Evolutionary conservation across 305 asterid species (phyloP), one percentile per base, ranked within the genome.

Genomic region (Fraxinus xanthoxyloides): DNA sequence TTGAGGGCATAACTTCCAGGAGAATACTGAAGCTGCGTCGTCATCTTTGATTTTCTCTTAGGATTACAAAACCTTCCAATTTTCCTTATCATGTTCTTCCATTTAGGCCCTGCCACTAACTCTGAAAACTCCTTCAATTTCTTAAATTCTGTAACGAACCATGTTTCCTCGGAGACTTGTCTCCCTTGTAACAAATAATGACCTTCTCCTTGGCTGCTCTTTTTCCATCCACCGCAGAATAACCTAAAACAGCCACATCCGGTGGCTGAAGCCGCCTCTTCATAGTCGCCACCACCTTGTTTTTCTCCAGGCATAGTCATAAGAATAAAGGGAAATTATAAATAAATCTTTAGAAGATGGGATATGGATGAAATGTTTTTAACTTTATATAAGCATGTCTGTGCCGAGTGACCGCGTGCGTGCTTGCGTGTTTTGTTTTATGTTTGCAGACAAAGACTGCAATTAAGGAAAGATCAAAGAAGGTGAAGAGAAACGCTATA

Each of bases 1-100:
- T 94, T 94, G 7, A 92, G 88, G 8, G 95, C 97, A 24, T 94
- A 94, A 79, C 95, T 90, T 48, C 86, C 86, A 19, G 97, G 94
- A 67, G 90, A 91, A 46, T 94, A 94, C 87, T 86, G 90, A 69
- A 83, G 82, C 83, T 88, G 90, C 54, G 82, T 32, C 83, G 32
- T 30, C 12, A 73, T 40, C 77, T 77, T 31, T 77, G n/a, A 21
- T 13, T 35, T 7, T 35, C 72, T 90, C 75, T 76, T 86, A 34
- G 83, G 85, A 31, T 85, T 86, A 72, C 82, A 86, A 36, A 90
- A 51, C 36, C 77, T 87, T 12, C 97, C 97, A 0, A 91, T 82
- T 38, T 87, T 93, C 17, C 94, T 82, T 0, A 91, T 61, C 1
- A 93, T 79, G 72, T 91, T 92, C 90, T 93, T 93, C 97, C 97